A percentile compares a stretch with the other conserved stretches of the same genome.
These are phyloP conservation scores for Pinus albicaulis DNA, from an alignment of 75 land plant species.

Conservation along the genomic window DNA sequence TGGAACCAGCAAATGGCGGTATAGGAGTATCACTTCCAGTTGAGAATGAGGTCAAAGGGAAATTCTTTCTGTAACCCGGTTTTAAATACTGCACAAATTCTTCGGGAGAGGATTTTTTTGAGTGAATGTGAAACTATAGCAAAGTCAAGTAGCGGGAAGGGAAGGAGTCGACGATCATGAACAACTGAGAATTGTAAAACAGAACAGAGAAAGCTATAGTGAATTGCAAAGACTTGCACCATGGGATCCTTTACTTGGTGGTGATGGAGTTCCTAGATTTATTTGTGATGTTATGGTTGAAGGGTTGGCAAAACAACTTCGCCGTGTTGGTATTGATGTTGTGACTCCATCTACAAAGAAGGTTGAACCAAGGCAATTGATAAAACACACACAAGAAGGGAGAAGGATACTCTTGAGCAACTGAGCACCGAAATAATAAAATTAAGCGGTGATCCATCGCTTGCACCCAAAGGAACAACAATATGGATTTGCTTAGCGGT, in stretches of 20 bases:
- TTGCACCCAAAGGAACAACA: no score
- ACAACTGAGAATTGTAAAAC: slow-evolving; percentile 17
- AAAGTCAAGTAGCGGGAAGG: slow-evolving; percentile 33
- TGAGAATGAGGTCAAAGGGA: slow-evolving; percentile 1
- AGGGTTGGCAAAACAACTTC: slow-evolving; percentile 91
- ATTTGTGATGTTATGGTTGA: slow-evolving; percentile 98
- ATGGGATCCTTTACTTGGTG: slow-evolving; percentile 85
- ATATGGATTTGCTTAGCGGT: no score
- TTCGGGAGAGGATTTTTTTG: slow-evolving; percentile 64
- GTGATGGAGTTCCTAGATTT: slow-evolving; percentile 90
- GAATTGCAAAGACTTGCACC: slow-evolving; percentile 81
- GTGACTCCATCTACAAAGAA: slow-evolving; percentile 68
- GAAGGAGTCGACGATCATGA: slow-evolving; percentile 26
- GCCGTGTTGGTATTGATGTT: slow-evolving; percentile 97
- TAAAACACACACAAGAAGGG: slow-evolving; percentile 77
- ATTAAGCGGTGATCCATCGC: no score
- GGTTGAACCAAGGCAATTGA: slow-evolving; percentile 77
- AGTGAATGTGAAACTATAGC: slow-evolving; percentile 56
- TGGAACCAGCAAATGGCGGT: no score
- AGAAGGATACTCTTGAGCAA: slow-evolving; percentile 85
- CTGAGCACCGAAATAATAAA: no score
- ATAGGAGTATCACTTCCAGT: no score
- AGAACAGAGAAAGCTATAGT: slow-evolving; percentile 8
- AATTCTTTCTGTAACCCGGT: slow-evolving; percentile 24
- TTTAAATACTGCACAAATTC: slow-evolving; percentile 39